Evolutionary conservation across 768 basidiomycete genomes (phyloP).

Genomic region (Kwoniella shandongensis): DNA sequence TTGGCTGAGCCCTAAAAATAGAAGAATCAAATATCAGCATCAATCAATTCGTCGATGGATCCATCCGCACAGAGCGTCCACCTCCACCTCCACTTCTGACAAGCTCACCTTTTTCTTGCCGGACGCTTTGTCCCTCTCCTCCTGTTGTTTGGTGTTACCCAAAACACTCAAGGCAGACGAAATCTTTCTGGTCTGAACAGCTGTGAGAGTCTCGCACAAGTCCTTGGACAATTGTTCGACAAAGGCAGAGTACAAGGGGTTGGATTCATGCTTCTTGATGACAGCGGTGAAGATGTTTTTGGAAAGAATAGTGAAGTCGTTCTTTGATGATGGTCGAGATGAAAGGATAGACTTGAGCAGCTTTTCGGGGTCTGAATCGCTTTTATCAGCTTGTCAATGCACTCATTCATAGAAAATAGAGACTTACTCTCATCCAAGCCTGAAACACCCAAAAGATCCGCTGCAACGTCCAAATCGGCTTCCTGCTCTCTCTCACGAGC

Average conservation of each 20-base stretch:
- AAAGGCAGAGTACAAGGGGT: constrained; percentile 79
- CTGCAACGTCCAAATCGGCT: constrained; percentile 80
- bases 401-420: not conserved
- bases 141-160: constrained; percentile 93
- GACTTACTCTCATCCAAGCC: constrained; percentile 54
- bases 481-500: constrained; percentile 81
- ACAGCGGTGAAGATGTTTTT: constrained; percentile 70
- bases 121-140: constrained; percentile 75
- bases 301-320: constrained; percentile 78
- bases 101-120: constrained; percentile 76
- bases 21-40: too few species aligned
- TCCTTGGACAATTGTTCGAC: constrained; percentile 79
- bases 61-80: constrained; percentile 1
- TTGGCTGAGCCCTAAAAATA: constrained; percentile 64
- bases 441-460: constrained; percentile 73
- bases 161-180: constrained; percentile 79
- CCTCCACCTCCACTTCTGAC: not conserved
- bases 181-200: constrained; percentile 87
- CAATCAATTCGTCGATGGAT: not conserved
- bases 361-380: constrained; percentile 24
- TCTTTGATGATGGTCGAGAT: constrained; percentile 79
- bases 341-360: constrained; percentile 61
- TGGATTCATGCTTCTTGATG: constrained; percentile 73
- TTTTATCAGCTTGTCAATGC: too few species aligned
- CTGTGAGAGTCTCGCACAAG: constrained; percentile 73